Evolutionary conservation across 192 early-diverging fungal genomes (phyloP), one percentile per base, ranked within the genome.

Genomic region (Jimgerdemannia lactiflua): DNA sequence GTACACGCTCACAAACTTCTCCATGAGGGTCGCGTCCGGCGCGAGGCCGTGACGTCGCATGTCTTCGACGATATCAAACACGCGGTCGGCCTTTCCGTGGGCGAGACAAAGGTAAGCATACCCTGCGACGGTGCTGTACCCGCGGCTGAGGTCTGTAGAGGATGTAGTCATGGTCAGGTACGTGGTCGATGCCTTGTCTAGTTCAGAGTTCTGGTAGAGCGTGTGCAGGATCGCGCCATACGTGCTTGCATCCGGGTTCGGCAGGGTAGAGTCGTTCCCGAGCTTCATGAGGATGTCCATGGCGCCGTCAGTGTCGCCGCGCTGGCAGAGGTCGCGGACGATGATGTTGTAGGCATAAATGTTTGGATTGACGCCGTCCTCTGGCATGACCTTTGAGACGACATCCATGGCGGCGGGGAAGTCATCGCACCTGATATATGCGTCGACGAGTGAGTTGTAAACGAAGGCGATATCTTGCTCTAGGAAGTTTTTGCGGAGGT

Each of bases 401-500:
- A 83, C 75, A 39, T 70, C 73, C 29, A 79, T 44, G 18, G 81
- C 81, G 42, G 72, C 75, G 39, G 69, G 66, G 59, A 77, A 59
- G 18, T 70, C 67, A 42, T 71, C 64, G 43, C 81, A 83, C 41
- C 79, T 83, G 66, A 79, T 66, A 65, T 83, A 73, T 19, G 78
- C 72, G 71, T 83, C 81, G 0, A 83, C 77, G 4, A 83, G 66
- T n/a, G 81, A 74, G 74, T 77, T 79, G 70, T 83, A 83, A 11
- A 83, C 75, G 43, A 77, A 79, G 43, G 75, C 71, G 4, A 78
- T 39, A 67, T 83, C 78, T 54, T 79, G 75, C 3, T 66, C 43
- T 39, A 40, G 67, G 65, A 77, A 14, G 0, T 65, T n/a, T 1
- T 43, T 44, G 29, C 72, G 67, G 2, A 76, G 42, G 3, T 67